Evolutionary conservation across 805 yeast species (phyloP).

Genomic region (Lipomyces yamadae): DNA sequence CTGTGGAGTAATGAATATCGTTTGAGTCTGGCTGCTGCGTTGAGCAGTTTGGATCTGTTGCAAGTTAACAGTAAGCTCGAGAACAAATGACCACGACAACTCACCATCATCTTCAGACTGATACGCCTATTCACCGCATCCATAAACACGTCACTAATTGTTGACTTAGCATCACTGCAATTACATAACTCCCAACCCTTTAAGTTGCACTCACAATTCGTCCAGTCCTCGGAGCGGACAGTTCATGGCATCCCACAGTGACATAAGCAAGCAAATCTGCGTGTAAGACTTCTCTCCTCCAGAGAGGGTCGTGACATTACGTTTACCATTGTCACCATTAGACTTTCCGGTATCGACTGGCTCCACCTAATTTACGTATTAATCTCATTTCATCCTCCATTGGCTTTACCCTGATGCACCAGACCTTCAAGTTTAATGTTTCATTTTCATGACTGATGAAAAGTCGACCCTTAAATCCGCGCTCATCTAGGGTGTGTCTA

Average conservation of each 20-base stretch:
- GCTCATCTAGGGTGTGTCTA: constrained; percentile 47
- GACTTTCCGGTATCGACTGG: constrained; percentile 35
- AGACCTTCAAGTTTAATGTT: constrained; percentile 41
- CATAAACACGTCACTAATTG: constrained; percentile 81
- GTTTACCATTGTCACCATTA: constrained; percentile 54
- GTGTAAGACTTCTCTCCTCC: constrained; percentile 98
- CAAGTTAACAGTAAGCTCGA: background rate
- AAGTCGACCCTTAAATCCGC: constrained; percentile 78
- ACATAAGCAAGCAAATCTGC: constrained; percentile 81
- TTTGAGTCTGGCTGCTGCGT: constrained; percentile 71
- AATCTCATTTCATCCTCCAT: background rate
- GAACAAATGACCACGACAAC: background rate
- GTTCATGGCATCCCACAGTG: constrained; percentile 93
- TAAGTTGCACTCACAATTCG: constrained; percentile 55
- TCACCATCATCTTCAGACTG: constrained; percentile 68
- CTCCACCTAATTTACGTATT: constrained; percentile 12
- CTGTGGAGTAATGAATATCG: constrained; percentile 92
- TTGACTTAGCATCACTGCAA: background rate
- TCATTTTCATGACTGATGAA: constrained; percentile 57
- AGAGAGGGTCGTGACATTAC: constrained; percentile 81
- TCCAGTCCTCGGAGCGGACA: constrained; percentile 87
- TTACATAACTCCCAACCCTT: background rate
- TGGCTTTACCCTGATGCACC: background rate
- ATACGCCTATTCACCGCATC: constrained; percentile 86
- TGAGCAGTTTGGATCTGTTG: constrained; percentile 60